Percentiles rank a stretch among this genome's conserved stretches.
phyloP scores from a whole-genome alignment of 345 rosid genomes.

The Bruguiera gymnorhiza region DNA sequence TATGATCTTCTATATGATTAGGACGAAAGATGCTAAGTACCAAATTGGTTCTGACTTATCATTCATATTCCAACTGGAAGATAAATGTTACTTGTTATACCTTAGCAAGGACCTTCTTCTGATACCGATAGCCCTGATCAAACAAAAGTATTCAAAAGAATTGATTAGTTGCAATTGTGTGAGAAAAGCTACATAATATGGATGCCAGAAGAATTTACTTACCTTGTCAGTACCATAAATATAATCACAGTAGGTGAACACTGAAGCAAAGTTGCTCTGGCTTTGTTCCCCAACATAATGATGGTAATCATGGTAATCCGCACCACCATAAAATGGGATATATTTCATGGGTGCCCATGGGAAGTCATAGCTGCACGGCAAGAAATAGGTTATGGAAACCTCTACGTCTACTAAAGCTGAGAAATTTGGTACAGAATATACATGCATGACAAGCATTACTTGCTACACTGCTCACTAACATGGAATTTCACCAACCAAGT shows the following conservation, averaged over 20 bases:
- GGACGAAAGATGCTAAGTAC: background rate
- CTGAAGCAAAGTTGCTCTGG: conserved; percentile 97
- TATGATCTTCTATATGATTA: background rate
- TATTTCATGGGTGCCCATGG: conserved; percentile 87
- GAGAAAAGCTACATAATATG: background rate
- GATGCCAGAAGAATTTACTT: background rate
- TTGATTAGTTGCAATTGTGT: conserved; percentile 16
- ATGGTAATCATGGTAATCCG: conserved; percentile 96
- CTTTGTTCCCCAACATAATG: conserved; percentile 98
- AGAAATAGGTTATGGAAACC: conserved; percentile 7
- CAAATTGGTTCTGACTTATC: background rate
- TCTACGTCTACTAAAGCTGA: background rate
- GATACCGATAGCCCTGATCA: conserved; percentile 80
- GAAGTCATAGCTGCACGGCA: conserved; percentile 62
- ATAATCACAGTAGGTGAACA: conserved; percentile 92
- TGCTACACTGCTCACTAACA: background rate
- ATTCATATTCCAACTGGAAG: background rate
- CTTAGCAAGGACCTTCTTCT: conserved; percentile 72
- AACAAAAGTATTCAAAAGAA: conserved; percentile 10
- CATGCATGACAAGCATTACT: background rate
- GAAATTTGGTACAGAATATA: background rate
- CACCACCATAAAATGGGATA: conserved; percentile 96
- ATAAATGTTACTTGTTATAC: conserved; percentile 28
- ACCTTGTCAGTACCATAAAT: conserved; percentile 97
- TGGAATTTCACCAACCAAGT: background rate